Evolutionary conservation across 176 grass and related monocot genomes (phyloP).

Genomic region (Bolboschoenus planiculmis): DNA sequence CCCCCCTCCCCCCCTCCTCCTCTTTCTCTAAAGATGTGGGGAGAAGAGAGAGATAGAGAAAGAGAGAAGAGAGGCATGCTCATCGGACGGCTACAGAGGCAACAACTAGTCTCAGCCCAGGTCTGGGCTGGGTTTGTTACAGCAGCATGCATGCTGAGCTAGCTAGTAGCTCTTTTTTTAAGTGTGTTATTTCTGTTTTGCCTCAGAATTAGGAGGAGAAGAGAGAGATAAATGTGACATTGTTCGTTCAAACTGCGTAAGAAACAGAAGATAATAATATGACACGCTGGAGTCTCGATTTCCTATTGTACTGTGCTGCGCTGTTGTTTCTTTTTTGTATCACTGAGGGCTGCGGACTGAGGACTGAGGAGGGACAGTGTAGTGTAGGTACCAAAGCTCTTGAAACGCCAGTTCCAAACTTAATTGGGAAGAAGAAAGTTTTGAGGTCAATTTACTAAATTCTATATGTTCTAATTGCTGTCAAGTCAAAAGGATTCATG

Average conservation of each 20-base stretch:
- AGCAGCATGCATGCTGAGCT: constrained; percentile 20
- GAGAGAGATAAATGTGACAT: neutral
- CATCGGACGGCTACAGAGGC: constrained; percentile 24
- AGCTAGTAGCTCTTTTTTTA: too few relatives aligned
- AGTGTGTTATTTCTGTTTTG: constrained; percentile 9
- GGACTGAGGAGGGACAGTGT: too few relatives aligned
- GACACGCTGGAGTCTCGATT: neutral
- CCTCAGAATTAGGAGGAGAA: constrained; percentile 1
- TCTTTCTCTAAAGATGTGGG: constrained; percentile 11
- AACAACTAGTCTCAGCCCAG: neutral
- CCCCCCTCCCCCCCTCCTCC: neutral
- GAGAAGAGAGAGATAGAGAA: neutral
- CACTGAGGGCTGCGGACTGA: too few relatives aligned
- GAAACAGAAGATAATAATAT: neutral
- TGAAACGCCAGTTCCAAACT: too few relatives aligned
- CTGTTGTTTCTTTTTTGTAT: too few relatives aligned
- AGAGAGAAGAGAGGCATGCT: neutral
- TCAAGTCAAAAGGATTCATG: neutral
- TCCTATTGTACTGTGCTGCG: too few relatives aligned
- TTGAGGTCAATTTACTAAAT: neutral
- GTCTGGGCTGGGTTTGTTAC: neutral
- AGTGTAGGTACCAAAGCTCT: too few relatives aligned
- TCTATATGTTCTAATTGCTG: neutral
- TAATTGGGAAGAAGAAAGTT: too few relatives aligned
- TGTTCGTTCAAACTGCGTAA: neutral